Evolutionary conservation across 345 rosid species (phyloP).

Genomic region (Raphanus sativus): DNA sequence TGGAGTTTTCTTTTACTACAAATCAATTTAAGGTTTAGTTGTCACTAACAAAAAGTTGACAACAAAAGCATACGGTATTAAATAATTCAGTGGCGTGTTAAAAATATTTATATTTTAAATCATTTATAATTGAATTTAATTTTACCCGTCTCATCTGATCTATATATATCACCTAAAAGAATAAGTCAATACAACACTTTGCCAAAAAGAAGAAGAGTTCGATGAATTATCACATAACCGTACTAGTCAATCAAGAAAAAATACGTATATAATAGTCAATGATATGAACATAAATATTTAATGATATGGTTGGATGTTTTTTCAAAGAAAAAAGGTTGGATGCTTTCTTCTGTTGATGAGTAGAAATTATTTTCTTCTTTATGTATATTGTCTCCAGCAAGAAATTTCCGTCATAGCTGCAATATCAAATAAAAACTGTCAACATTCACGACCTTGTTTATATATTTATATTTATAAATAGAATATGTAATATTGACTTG

Average conservation of each 20-base stretch:
- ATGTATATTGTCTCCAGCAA: not conserved
- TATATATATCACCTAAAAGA: constrained; percentile 15
- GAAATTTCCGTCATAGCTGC: not conserved
- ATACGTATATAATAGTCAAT: constrained; percentile 11
- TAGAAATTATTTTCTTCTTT: not conserved
- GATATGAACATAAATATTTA: not conserved
- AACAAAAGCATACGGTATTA: not conserved
- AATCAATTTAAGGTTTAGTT: not conserved
- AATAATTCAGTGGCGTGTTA: not conserved
- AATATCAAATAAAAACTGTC: not conserved
- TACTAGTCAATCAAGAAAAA: constrained; percentile 14
- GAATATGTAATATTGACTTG: not conserved
- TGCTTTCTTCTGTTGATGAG: not conserved
- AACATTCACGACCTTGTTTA: constrained; percentile 5
- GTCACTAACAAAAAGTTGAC: not conserved
- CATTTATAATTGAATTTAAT: not conserved
- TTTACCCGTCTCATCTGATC: not conserved
- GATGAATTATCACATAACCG: not conserved
- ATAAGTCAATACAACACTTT: constrained; percentile 20
- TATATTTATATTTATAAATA: not conserved
- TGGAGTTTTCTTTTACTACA: not conserved
- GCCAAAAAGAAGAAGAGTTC: constrained; percentile 20
- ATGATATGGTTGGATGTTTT: not conserved
- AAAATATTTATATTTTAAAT: not conserved
- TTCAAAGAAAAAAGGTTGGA: too few relatives aligned